Percentiles rank a stretch among this genome's conserved stretches.
Evolutionary conservation across 192 early-diverging fungal species (phyloP).

Genomic region (Coemansia sp.): DNA sequence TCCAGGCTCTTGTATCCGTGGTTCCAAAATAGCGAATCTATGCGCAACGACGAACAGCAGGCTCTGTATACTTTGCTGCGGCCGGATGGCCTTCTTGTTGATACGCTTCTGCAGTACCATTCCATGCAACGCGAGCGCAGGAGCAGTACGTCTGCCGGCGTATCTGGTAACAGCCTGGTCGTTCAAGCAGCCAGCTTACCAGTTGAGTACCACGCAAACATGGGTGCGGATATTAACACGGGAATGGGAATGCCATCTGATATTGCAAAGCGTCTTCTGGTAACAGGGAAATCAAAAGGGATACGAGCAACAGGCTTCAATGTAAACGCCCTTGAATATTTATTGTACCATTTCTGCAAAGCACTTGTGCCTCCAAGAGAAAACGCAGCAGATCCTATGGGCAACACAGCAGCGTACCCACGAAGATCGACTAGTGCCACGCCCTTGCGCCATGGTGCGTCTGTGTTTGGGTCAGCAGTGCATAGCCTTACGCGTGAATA

Average conservation of each 20-base stretch:
- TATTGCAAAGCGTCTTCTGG: slow-evolving; percentile 15
- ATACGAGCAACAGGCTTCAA: slow-evolving; percentile 11
- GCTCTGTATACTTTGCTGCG: slow-evolving; percentile 40
- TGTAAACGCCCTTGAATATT: slow-evolving; percentile 35
- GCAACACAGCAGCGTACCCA: slow-evolving; percentile 2
- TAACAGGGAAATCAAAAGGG: not conserved
- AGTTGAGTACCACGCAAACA: slow-evolving; percentile 18
- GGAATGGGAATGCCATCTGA: slow-evolving; percentile 19
- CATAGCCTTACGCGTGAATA: slow-evolving; percentile 33
- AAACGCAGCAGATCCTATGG: slow-evolving; percentile 6
- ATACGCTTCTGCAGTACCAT: slow-evolving; percentile 49
- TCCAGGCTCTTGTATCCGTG: slow-evolving; percentile 34
- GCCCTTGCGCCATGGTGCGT: slow-evolving; percentile 11
- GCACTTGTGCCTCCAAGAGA: slow-evolving; percentile 32
- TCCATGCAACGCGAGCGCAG: slow-evolving; percentile 28
- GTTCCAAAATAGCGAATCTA: slow-evolving; percentile 41
- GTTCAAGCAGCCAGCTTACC: slow-evolving; percentile 24
- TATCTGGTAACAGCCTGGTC: not conserved
- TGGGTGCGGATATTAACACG: slow-evolving; percentile 7
- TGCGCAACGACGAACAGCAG: slow-evolving; percentile 29
- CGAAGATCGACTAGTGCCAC: not conserved
- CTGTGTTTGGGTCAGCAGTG: slow-evolving; percentile 16
- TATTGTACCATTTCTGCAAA: slow-evolving; percentile 36
- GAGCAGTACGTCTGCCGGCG: not conserved
- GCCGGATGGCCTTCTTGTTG: slow-evolving; percentile 31